Evolutionary conservation across 176 grass and related monocot species (phyloP).

Genomic region (Secale cereale): DNA sequence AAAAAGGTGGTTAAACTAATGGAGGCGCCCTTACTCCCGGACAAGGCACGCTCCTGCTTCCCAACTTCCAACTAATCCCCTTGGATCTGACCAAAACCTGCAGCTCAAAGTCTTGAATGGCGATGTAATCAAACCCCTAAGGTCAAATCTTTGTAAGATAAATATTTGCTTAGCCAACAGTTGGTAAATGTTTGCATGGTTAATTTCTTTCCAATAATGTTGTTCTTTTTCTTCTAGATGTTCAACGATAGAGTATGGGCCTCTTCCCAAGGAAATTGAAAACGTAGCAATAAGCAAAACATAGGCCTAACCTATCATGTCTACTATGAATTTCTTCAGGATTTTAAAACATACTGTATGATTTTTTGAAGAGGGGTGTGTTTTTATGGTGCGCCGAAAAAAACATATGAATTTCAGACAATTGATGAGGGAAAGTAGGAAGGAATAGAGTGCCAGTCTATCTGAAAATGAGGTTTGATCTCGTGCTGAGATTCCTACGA

Average conservation of each 20-base stretch:
- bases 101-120: conserved; percentile 21
- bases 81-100: conserved; percentile 41
- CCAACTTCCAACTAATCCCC: conserved; percentile 51
- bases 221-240: neutral
- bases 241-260: neutral
- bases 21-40: conserved; percentile 48
- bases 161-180: neutral
- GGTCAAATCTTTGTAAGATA: conserved; percentile 11
- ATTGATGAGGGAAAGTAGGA: too few species aligned
- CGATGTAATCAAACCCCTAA: conserved; percentile 4
- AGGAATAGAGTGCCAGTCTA: too few species aligned
- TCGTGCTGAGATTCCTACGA: too few species aligned
- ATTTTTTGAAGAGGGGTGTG: too few species aligned
- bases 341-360: too few species aligned
- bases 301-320: too few species aligned
- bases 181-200: neutral
- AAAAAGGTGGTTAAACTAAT: conserved; percentile 34
- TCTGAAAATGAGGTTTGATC: too few species aligned
- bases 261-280: too few species aligned
- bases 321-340: too few species aligned
- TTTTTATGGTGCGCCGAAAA: too few species aligned
- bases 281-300: too few species aligned
- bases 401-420: too few species aligned
- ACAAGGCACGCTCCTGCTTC: conserved; percentile 56
- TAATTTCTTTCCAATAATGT: neutral